phyloP scores from a whole-genome alignment of 768 basidiomycete genomes.

The Lactifluus volemus region DNA sequence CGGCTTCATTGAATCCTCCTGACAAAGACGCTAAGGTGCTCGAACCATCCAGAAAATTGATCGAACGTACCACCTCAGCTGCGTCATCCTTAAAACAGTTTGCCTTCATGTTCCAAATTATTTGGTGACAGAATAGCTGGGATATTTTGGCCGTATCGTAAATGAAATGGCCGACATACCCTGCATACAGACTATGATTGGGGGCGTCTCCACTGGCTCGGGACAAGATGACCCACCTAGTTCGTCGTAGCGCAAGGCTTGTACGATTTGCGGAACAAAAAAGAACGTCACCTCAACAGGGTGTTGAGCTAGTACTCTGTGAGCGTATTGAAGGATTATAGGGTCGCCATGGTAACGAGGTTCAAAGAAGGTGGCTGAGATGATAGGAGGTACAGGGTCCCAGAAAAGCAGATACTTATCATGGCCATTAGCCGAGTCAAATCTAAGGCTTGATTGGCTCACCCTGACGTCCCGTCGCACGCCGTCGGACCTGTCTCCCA shows the following conservation, averaged over 20 bases:
- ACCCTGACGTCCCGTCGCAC: slow-evolving; percentile 72
- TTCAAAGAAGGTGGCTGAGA: slow-evolving; percentile 80
- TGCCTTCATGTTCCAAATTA: slow-evolving; percentile 99
- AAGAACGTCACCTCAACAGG: slow-evolving; percentile 95
- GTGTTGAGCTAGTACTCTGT: slow-evolving; percentile 90
- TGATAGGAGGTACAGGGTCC: slow-evolving; percentile 79
- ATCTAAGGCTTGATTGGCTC: slow-evolving; percentile 8
- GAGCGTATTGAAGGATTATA: slow-evolving; percentile 87
- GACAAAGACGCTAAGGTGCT: slow-evolving; percentile 5
- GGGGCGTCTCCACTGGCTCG: neutral
- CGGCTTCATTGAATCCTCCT: slow-evolving; percentile 97
- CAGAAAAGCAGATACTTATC: slow-evolving; percentile 77
- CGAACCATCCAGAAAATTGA: neutral
- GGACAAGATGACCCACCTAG: slow-evolving; percentile 45
- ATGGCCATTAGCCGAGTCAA: slow-evolving; percentile 2
- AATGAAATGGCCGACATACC: slow-evolving; percentile 91
- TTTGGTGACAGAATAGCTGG: slow-evolving; percentile 97
- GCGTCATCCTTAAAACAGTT: slow-evolving; percentile 92
- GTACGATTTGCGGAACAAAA: slow-evolving; percentile 97
- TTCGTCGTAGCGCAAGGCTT: slow-evolving; percentile 85
- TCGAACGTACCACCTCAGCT: slow-evolving; percentile 59
- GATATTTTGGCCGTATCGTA: slow-evolving; percentile 97
- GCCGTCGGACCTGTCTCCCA: slow-evolving; percentile 62
- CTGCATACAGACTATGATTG: slow-evolving; percentile 31
- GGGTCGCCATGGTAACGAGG: slow-evolving; percentile 78